A percentile compares a stretch with the other conserved stretches of the same genome.
Conservation (phyloP, 2,329 filamentous ascomycete species). For the Calonectria pseudoreteaudii region DNA sequence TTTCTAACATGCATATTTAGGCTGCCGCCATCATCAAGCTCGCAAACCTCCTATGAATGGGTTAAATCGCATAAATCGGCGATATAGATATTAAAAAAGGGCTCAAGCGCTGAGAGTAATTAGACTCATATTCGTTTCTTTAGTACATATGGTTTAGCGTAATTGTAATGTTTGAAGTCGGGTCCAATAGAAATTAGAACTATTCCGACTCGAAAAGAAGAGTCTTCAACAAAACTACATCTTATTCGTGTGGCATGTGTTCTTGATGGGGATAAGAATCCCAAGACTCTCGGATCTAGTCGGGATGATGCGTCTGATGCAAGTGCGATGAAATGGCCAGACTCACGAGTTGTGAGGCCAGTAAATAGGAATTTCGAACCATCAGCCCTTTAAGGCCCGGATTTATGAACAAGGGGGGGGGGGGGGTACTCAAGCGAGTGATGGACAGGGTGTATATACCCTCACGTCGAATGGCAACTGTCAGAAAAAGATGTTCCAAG, state of each 20-base stretch:
- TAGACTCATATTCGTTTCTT: conserved; percentile 1
- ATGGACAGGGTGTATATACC: not conserved
- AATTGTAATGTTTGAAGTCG: conserved; percentile 6
- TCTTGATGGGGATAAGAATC: not conserved
- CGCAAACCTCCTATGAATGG: not conserved
- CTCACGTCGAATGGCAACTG: not conserved
- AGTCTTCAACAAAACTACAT: not conserved
- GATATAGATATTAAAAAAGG: not conserved
- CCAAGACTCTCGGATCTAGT: not conserved
- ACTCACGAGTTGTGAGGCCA: not conserved
- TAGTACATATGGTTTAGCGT: not conserved
- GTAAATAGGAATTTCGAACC: not conserved
- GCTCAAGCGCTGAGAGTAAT: not conserved
- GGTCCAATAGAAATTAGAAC: not conserved
- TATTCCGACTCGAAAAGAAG: not conserved
- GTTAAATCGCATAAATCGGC: not conserved
- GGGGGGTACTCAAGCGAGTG: not conserved
- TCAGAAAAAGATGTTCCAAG: not conserved
- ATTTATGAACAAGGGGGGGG: not conserved
- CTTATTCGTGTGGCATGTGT: not conserved
- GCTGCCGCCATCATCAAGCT: not conserved
- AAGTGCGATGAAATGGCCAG: not conserved
- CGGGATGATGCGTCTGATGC: not conserved
- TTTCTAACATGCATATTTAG: not conserved
- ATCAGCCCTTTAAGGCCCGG: not conserved